These are phyloP conservation scores for Sporopachydermia quercuum DNA, from an alignment of 805 yeast genomes.

Conservation along the genomic window DNA sequence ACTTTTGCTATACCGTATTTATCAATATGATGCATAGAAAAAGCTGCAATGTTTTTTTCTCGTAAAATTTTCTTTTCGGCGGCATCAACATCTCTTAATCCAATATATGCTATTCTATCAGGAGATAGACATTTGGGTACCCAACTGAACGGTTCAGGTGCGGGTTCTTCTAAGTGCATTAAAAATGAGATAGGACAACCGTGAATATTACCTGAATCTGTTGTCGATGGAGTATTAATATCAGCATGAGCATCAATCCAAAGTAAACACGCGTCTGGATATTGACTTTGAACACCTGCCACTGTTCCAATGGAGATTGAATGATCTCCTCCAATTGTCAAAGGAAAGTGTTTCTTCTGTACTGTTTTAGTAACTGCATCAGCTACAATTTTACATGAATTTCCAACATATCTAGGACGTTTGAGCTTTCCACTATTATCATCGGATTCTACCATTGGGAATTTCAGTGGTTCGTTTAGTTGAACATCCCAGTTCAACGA, in stretches of 20 bases:
- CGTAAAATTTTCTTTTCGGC: conserved; percentile 68
- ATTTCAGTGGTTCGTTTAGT: conserved; percentile 17
- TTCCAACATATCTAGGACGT: conserved; percentile 65
- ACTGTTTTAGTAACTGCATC: conserved; percentile 41
- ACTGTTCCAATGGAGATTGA: conserved; percentile 92
- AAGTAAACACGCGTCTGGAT: conserved; percentile 78
- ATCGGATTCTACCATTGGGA: conserved; percentile 18
- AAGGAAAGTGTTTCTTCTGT: conserved; percentile 38
- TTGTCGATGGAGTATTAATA: conserved; percentile 73
- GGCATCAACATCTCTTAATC: conserved; percentile 82
- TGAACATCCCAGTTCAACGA: conserved; percentile 62
- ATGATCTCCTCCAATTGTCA: conserved; percentile 94
- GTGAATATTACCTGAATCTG: conserved; percentile 83
- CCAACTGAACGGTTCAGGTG: conserved; percentile 72
- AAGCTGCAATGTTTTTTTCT: conserved; percentile 66
- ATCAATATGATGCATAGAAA: conserved; percentile 91
- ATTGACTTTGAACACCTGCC: conserved; percentile 59
- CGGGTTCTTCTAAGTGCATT: conserved; percentile 54
- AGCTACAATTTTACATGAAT: conserved; percentile 50
- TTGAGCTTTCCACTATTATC: conserved; percentile 48
- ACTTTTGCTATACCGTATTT: conserved; percentile 86
- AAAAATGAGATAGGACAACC: conserved; percentile 94
- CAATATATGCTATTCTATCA: conserved; percentile 75
- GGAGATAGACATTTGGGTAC: conserved; percentile 53
- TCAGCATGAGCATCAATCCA: conserved; percentile 99